Percentiles rank a stretch among this genome's conserved stretches.
Conservation (phyloP, 2,329 filamentous ascomycete species). For the Colletotrichum costaricense region DNA sequence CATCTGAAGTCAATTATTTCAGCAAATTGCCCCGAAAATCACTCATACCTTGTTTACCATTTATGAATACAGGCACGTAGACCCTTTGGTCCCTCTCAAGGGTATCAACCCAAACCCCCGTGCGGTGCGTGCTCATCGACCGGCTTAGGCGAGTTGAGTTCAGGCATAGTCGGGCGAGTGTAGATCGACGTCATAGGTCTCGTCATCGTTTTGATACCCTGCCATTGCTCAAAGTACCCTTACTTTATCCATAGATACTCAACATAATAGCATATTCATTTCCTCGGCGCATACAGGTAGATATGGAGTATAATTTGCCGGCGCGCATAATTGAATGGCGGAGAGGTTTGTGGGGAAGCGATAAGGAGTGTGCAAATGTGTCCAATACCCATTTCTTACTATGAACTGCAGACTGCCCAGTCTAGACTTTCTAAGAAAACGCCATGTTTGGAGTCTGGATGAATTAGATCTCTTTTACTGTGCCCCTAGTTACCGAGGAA, state of each 20-base stretch:
- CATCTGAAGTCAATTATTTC: slow-evolving; percentile 3
- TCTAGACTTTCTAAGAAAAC: too few relatives aligned
- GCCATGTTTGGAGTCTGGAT: neutral
- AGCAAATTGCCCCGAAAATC: neutral
- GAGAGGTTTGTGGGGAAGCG: neutral
- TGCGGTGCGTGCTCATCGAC: neutral
- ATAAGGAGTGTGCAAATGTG: neutral
- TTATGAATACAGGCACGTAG: neutral
- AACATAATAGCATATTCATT: neutral
- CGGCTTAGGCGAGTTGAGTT: slow-evolving; percentile 9
- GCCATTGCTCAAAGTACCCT: neutral
- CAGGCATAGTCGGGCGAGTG: slow-evolving; percentile 2
- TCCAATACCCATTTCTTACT: neutral
- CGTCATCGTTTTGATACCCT: neutral
- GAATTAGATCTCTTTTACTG: neutral
- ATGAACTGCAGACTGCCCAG: neutral
- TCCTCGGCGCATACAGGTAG: too few relatives aligned
- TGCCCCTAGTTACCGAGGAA: neutral
- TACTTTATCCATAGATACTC: neutral
- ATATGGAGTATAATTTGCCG: neutral
- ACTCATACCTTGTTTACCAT: too few relatives aligned
- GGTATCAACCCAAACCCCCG: neutral
- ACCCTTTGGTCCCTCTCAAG: neutral
- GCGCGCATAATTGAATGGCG: neutral
- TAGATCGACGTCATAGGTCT: slow-evolving; percentile 13